Evolutionary conservation across 768 basidiomycete species (phyloP).

Genomic region (Termitomyces sp.): DNA sequence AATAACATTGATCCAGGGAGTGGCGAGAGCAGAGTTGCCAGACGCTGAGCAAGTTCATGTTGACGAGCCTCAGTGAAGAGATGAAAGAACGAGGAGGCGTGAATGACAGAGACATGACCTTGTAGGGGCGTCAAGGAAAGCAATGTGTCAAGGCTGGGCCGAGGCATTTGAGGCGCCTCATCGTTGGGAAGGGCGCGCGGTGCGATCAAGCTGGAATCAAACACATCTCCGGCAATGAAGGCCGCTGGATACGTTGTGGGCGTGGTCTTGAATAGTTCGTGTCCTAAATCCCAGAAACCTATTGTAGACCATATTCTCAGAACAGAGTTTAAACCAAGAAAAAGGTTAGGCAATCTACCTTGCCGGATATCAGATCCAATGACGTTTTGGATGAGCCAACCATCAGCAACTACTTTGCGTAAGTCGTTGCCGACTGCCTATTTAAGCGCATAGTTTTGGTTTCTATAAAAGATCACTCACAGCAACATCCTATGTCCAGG

Average conservation of each 20-base stretch:
- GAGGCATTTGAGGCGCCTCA: slow-evolving; percentile 16
- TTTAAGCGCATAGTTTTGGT: background rate
- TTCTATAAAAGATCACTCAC: slow-evolving; percentile 13
- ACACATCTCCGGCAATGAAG: slow-evolving; percentile 48
- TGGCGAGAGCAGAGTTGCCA: slow-evolving; percentile 40
- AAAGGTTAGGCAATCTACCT: slow-evolving; percentile 15
- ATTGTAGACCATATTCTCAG: background rate
- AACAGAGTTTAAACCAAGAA: background rate
- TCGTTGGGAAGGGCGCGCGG: slow-evolving; percentile 18
- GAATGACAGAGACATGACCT: slow-evolving; percentile 45
- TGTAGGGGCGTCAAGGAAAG: slow-evolving; percentile 41
- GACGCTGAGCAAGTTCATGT: slow-evolving; percentile 32
- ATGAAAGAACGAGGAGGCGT: slow-evolving; percentile 51
- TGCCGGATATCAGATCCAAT: slow-evolving; percentile 28
- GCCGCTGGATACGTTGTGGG: slow-evolving; percentile 42
- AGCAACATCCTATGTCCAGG: slow-evolving; percentile 32
- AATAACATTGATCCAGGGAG: slow-evolving; percentile 43
- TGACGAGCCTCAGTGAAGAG: slow-evolving; percentile 42
- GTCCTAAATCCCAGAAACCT: slow-evolving; percentile 57
- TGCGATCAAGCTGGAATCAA: slow-evolving; percentile 37
- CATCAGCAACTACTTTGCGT: slow-evolving; percentile 27
- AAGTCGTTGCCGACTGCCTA: slow-evolving; percentile 30
- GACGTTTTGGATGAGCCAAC: slow-evolving; percentile 26
- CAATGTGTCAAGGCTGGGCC: slow-evolving; percentile 26
- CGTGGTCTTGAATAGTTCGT: slow-evolving; percentile 45